These are phyloP conservation scores for Monosporascus sp. DNA, from an alignment of 2,329 filamentous ascomycete genomes.

Conservation along the genomic window DNA sequence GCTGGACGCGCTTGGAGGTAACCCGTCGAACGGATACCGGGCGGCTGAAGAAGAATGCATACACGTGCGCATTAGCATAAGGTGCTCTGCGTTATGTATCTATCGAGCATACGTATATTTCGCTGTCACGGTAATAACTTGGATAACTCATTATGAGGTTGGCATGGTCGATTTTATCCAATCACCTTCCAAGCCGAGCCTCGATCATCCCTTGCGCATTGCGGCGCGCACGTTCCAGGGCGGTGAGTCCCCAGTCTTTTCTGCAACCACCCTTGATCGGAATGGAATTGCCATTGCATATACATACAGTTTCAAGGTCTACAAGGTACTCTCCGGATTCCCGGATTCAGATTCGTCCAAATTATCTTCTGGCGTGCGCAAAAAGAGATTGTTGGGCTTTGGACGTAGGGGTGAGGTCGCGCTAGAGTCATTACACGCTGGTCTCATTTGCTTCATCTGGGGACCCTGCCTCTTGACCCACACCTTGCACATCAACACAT, in stretches of 20 bases:
- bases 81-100: too few species aligned
- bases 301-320: background rate
- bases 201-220: background rate
- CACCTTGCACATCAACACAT: background rate
- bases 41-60: too few species aligned
- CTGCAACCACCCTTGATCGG: background rate
- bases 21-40: too few species aligned
- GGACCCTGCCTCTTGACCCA: background rate
- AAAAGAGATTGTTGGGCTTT: constrained; percentile 1
- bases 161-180: background rate
- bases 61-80: too few species aligned
- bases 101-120: background rate
- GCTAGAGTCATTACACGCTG: background rate
- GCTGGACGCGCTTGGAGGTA: too few species aligned
- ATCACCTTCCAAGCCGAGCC: background rate
- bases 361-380: background rate
- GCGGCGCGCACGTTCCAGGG: background rate
- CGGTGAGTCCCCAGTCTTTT: background rate
- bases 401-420: background rate
- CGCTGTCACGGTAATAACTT: too few species aligned
- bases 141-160: background rate
- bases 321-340: background rate
- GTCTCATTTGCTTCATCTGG: background rate
- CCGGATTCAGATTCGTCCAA: background rate
- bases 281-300: background rate